A percentile compares a stretch with the other conserved stretches of the same genome.
Conservation (phyloP, 805 yeast species). For the Kluyveromyces starmeri region DNA sequence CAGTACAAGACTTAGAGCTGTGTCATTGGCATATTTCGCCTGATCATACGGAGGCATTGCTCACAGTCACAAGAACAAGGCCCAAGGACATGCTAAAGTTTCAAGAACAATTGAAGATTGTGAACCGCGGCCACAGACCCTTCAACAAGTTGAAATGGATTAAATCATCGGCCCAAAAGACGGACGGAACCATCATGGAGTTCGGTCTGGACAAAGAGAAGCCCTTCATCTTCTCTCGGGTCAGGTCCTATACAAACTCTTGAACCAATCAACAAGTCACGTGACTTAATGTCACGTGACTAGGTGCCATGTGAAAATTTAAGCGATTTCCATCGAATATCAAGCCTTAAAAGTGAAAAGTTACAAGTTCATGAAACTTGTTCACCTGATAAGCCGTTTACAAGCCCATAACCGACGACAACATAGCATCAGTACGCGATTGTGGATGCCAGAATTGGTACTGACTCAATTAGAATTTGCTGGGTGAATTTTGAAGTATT, state of each 20-base stretch:
- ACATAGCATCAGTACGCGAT: too few species aligned
- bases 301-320: too few species aligned
- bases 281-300: too few species aligned
- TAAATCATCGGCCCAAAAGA: constrained; percentile 47
- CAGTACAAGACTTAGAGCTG: constrained; percentile 29
- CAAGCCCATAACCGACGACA: too few species aligned
- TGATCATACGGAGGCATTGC: constrained; percentile 41
- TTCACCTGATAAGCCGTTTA: too few species aligned
- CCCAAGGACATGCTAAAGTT: constrained; percentile 53
- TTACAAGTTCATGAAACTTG: too few species aligned
- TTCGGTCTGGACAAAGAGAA: constrained; percentile 64
- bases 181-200: constrained; percentile 45
- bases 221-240: constrained; percentile 69
- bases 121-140: constrained; percentile 49
- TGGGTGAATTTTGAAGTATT: too few species aligned
- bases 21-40: constrained; percentile 54
- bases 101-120: constrained; percentile 52
- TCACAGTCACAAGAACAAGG: constrained; percentile 41
- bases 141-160: constrained; percentile 72
- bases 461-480: too few species aligned
- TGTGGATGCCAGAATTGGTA: too few species aligned
- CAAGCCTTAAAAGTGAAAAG: too few species aligned
- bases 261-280: too few species aligned
- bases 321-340: too few species aligned
- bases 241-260: constrained; percentile 32